These are phyloP conservation scores for Crucihimalaya himalaica DNA, from an alignment of 345 rosid genomes.

Conservation along the genomic window DNA sequence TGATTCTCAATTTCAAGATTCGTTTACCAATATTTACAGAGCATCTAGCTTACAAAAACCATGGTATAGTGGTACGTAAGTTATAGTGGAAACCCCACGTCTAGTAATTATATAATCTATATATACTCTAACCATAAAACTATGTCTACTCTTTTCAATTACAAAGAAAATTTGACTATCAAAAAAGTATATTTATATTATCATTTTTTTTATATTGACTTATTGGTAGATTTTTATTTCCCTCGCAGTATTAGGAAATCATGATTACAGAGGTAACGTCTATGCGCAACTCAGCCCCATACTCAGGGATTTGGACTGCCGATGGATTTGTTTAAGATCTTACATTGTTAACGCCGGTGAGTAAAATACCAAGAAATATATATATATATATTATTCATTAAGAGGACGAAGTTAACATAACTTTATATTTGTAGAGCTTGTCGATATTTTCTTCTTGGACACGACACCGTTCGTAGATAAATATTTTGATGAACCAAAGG, in stretches of 20 bases:
- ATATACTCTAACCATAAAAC: neutral
- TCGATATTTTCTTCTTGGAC: constrained; percentile 63
- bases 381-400: too few relatives aligned
- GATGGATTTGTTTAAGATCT: constrained; percentile 62
- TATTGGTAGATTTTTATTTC: neutral
- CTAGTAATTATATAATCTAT: neutral
- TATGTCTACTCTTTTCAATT: neutral
- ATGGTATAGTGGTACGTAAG: constrained; percentile 50
- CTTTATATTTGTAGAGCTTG: constrained; percentile 43
- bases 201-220: neutral
- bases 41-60: constrained; percentile 51
- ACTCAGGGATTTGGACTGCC: constrained; percentile 44
- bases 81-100: neutral
- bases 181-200: neutral
- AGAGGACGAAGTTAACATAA: too few relatives aligned
- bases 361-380: neutral
- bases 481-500: constrained; percentile 53
- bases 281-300: constrained; percentile 53
- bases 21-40: constrained; percentile 47
- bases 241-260: constrained; percentile 59
- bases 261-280: constrained; percentile 62
- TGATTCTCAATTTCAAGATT: constrained; percentile 49
- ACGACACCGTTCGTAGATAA: constrained; percentile 66
- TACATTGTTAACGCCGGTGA: constrained; percentile 53
- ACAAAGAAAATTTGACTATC: neutral